phyloP scores from a whole-genome alignment of 2,329 filamentous ascomycete species.

The Beauveria australis region DNA sequence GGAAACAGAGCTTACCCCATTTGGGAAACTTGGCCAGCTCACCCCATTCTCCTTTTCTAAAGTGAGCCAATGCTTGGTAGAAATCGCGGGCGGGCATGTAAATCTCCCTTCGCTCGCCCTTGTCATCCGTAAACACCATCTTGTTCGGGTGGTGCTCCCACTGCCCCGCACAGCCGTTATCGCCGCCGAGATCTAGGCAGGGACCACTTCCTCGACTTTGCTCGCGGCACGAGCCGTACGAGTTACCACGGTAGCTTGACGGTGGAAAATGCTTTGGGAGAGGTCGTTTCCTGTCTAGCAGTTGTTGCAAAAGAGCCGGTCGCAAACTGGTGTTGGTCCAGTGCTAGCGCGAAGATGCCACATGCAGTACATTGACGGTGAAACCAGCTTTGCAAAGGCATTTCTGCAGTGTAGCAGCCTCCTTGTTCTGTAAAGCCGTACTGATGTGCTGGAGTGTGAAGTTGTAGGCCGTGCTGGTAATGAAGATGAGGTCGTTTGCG shows the following conservation, averaged over 20 bases:
- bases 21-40: no score
- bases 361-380: not conserved
- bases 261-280: no score
- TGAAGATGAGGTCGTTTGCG: not conserved
- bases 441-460: not conserved
- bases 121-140: not conserved
- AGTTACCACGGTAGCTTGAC: not conserved
- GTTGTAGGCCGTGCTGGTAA: not conserved
- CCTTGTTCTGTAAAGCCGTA: not conserved
- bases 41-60: not conserved
- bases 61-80: not conserved
- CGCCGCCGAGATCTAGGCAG: not conserved
- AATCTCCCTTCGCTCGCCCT: not conserved
- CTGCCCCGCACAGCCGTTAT: not conserved
- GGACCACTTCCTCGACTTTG: not conserved
- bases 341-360: not conserved
- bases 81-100: not conserved
- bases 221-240: not conserved
- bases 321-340: not conserved
- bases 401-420: not conserved
- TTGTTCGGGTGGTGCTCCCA: not conserved
- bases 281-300: not conserved
- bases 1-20: no score
- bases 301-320: not conserved
- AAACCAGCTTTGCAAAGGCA: not conserved